A percentile compares a stretch with the other conserved stretches of the same genome.
Evolutionary conservation across 2,329 filamentous ascomycete genomes (phyloP).

Genomic region (Graphiopsis chlorocephala): DNA sequence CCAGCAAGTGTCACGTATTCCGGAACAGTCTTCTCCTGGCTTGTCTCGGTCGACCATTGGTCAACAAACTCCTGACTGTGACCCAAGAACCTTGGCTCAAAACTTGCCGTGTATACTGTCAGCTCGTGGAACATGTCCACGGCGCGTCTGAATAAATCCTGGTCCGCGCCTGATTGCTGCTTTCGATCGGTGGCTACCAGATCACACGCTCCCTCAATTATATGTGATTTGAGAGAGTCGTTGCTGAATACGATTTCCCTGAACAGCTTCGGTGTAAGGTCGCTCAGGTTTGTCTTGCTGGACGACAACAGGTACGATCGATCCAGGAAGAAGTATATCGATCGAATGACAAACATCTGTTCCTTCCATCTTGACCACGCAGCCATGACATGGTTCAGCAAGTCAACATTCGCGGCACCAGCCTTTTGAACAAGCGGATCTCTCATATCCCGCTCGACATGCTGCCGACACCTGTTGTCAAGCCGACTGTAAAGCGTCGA

Average conservation of each 20-base stretch:
- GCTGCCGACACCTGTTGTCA: slow-evolving; percentile 61
- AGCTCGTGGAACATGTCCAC: slow-evolving; percentile 85
- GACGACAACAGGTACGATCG: slow-evolving; percentile 79
- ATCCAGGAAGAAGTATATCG: slow-evolving; percentile 92
- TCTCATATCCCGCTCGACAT: slow-evolving; percentile 58
- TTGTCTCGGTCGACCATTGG: slow-evolving; percentile 67
- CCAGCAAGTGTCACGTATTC: slow-evolving; percentile 72
- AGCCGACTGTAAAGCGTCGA: slow-evolving; percentile 66
- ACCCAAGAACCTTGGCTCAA: slow-evolving; percentile 73
- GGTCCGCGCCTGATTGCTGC: slow-evolving; percentile 53
- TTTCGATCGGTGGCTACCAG: slow-evolving; percentile 71
- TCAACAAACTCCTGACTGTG: slow-evolving; percentile 66
- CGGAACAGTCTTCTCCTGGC: slow-evolving; percentile 61
- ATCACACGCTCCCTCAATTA: slow-evolving; percentile 70
- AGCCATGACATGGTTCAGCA: slow-evolving; percentile 58
- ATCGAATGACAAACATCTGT: slow-evolving; percentile 76
- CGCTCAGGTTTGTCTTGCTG: slow-evolving; percentile 71
- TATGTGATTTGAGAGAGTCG: slow-evolving; percentile 49
- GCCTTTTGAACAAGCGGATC: slow-evolving; percentile 56
- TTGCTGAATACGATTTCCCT: slow-evolving; percentile 59
- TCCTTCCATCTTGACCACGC: slow-evolving; percentile 77
- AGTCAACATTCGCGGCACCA: slow-evolving; percentile 59
- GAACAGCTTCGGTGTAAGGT: slow-evolving; percentile 76
- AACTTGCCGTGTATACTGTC: slow-evolving; percentile 72
- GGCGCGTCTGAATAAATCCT: slow-evolving; percentile 66